Evolutionary conservation across 2,329 filamentous ascomycete genomes (phyloP), one percentile per base, ranked within the genome.

Genomic region (Geosmithia flava): DNA sequence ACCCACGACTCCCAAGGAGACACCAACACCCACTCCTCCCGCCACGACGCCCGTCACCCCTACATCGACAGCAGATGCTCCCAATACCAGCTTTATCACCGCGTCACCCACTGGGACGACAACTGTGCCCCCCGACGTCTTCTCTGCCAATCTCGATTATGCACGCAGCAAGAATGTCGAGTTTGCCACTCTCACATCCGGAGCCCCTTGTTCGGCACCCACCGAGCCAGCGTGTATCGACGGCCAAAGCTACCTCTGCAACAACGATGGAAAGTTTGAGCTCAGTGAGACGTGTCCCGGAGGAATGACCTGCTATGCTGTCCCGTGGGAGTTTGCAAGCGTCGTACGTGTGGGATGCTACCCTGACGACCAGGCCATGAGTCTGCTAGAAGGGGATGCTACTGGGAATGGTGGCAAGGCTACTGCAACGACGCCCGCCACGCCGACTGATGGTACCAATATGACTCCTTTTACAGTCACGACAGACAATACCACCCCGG

Each of bases 161-260:
- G 71, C 73, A 10, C 59, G 63, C 41, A 49, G 59, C 3, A 68
- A 74, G 54, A 81, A 81, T 57, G 52, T 60, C 10, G 52, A 71
- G 20, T 78, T 74, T 51, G 62, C 64, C 23, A 58, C 54, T 1
- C 60, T 76, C 33, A 71, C 67, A 1, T 60, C 66, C 6, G 53
- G 68, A 19, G 71, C 73, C 2, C 64, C 70, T 46, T 81, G 78
- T 55, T 56, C 54, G 0, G 47, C 16, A 6, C 13, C 56, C 1
- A 64, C 63, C 23, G 71, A 79, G 49, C 64, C 68, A 2, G 76
- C 76, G 4, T 81, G 78, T 48, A 69, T 81, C 43, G 58, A 64
- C 15, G 72, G 74, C 20, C 65, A 69, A 46, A 55, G 73, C 4
- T 75, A 65, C n/a, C 57, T 58, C 15, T 82, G 78, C 55, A 59